Conservation (phyloP, 139 green algal species). For the Mesotaenium endlicherianum region DNA sequence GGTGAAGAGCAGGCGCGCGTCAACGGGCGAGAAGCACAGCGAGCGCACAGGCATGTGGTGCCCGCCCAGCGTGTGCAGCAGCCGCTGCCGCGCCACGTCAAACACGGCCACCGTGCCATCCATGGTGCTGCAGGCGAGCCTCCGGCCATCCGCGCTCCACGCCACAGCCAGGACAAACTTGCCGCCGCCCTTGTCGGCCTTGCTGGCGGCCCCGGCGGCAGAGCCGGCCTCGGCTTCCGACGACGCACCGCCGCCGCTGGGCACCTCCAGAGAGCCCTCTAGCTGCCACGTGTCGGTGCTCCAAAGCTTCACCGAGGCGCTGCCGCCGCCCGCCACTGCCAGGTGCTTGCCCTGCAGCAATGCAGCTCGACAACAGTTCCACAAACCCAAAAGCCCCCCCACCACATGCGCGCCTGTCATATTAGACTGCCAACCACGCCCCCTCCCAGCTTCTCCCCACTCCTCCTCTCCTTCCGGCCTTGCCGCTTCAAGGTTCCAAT, state of each 20-base stretch:
- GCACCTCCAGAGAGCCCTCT: slow-evolving; percentile 8
- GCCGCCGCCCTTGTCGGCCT: background rate
- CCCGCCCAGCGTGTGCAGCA: slow-evolving; percentile 70
- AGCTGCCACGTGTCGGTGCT: slow-evolving; percentile 22
- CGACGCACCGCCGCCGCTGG: background rate
- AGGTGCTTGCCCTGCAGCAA: slow-evolving; percentile 28
- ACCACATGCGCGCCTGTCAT: too few species aligned
- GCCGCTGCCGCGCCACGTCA: slow-evolving; percentile 59
- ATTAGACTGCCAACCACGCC: too few species aligned
- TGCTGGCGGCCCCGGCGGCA: background rate
- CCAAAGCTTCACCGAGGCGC: slow-evolving; percentile 36
- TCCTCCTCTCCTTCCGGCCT: too few species aligned
- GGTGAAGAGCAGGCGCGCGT: slow-evolving; percentile 58
- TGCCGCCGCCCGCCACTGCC: slow-evolving; percentile 32
- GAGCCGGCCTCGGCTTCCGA: background rate
- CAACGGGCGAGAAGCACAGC: slow-evolving; percentile 71
- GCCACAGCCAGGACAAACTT: slow-evolving; percentile 49
- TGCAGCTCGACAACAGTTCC: too few species aligned
- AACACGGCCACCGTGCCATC: slow-evolving; percentile 62
- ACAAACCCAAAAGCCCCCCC: too few species aligned
- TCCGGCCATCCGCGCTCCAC: slow-evolving; percentile 32
- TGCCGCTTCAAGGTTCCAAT: too few species aligned
- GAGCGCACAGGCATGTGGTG: slow-evolving; percentile 83
- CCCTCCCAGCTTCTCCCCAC: too few species aligned
- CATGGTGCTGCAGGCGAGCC: slow-evolving; percentile 47